Conservation (phyloP, 1,139 yeast genomes). For the Protomyces pachydermus region DNA sequence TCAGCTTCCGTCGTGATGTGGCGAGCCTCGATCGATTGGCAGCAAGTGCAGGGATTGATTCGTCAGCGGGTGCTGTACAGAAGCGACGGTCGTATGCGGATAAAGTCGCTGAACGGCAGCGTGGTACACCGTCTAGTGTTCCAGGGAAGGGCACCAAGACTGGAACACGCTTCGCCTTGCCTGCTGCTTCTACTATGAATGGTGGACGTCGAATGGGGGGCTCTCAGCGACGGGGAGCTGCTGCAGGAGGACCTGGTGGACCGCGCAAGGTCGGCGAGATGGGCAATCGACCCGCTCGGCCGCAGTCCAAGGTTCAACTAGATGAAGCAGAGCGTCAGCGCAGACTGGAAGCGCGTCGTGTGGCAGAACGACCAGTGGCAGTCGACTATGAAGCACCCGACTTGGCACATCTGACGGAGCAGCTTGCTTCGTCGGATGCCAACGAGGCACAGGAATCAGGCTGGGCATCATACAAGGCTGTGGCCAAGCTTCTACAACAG, state of each 20-base stretch:
- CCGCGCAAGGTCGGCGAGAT: neutral
- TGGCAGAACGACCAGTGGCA: neutral
- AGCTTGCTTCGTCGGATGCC: neutral
- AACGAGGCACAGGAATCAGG: neutral
- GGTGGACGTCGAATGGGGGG: neutral
- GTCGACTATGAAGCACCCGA: neutral
- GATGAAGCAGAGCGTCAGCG: conserved; percentile 5
- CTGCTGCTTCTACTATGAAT: neutral
- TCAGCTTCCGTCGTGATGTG: conserved; percentile 7
- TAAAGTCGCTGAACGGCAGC: neutral
- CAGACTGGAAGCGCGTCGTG: conserved; percentile 8
- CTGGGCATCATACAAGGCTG: neutral
- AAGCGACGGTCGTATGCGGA: conserved; percentile 5
- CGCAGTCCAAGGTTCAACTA: neutral
- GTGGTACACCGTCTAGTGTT: neutral
- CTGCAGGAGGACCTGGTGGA: neutral
- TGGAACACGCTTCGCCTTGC: neutral
- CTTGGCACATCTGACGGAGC: neutral
- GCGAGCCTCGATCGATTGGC: conserved; percentile 11
- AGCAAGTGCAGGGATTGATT: conserved; percentile 7
- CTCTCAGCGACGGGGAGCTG: neutral
- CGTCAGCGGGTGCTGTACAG: conserved; percentile 3
- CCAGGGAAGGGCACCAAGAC: neutral
- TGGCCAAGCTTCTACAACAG: neutral
- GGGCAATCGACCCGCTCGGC: neutral